A percentile compares a stretch with the other conserved stretches of the same genome.
Evolutionary conservation across 2,329 filamentous ascomycete genomes (phyloP).

Genomic region (Neocatenulostroma microsporum): DNA sequence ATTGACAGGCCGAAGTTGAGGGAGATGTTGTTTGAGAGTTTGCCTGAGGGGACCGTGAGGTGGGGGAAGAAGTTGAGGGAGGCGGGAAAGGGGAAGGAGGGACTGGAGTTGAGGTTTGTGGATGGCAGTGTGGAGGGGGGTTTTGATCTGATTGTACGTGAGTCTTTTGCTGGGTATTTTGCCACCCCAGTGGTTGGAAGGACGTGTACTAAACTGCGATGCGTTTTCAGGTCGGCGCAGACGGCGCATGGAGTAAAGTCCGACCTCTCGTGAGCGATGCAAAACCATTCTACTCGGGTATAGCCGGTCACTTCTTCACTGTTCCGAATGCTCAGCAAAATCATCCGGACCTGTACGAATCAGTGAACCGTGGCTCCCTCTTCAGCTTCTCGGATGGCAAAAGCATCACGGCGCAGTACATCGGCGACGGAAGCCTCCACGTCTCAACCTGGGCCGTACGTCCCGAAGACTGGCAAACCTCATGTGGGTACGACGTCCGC

Average conservation of each 20-base stretch:
- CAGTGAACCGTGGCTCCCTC: constrained; percentile 29
- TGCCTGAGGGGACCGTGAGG: constrained; percentile 21
- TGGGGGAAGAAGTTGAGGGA: constrained; percentile 27
- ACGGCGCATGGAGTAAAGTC: constrained; percentile 38
- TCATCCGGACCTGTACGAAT: constrained; percentile 24
- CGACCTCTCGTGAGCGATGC: constrained; percentile 26
- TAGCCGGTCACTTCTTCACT: constrained; percentile 27
- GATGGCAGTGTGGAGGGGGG: constrained; percentile 28
- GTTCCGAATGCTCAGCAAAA: constrained; percentile 23
- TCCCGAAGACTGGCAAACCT: constrained; percentile 26
- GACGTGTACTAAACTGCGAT: no score
- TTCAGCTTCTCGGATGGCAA: constrained; percentile 25
- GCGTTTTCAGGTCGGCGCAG: no score
- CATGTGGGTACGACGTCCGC: constrained; percentile 33
- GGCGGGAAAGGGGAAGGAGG: constrained; percentile 10
- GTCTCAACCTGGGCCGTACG: constrained; percentile 20
- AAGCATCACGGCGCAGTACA: constrained; percentile 19
- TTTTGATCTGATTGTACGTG: constrained; percentile 35
- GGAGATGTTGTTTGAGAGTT: constrained; percentile 27
- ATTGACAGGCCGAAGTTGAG: constrained; percentile 31
- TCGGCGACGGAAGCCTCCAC: constrained; percentile 25
- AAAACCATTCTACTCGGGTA: constrained; percentile 31
- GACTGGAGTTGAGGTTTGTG: constrained; percentile 24
- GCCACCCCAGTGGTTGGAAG: no score
- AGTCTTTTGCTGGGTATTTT: no score